A percentile compares a stretch with the other conserved stretches of the same genome.
These are phyloP conservation scores for Chenopodium berlandieri DNA, from an alignment of 148 eudicot species.

Conservation along the genomic window DNA sequence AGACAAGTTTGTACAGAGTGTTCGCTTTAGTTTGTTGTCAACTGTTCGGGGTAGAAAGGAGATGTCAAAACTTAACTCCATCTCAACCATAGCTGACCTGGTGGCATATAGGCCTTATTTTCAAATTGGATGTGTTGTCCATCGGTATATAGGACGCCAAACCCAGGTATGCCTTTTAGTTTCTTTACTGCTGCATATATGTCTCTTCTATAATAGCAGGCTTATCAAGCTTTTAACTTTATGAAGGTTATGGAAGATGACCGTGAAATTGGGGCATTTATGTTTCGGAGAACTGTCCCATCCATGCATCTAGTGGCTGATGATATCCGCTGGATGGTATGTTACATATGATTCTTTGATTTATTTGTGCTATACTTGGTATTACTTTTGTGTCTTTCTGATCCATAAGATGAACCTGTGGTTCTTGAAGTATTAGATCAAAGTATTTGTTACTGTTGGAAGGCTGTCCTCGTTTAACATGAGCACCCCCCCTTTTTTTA, in stretches of 20 bases:
- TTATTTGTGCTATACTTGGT: too few species aligned
- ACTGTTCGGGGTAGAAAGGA: slow-evolving; percentile 73
- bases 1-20: slow-evolving; percentile 89
- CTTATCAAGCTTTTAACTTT: slow-evolving; percentile 6
- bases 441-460: not conserved
- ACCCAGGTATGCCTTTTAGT: slow-evolving; percentile 63
- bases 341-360: slow-evolving; percentile 12
- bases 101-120: slow-evolving; percentile 85
- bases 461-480: not conserved
- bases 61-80: slow-evolving; percentile 57
- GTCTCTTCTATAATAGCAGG: not conserved
- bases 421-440: not conserved
- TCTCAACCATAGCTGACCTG: slow-evolving; percentile 75
- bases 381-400: not conserved
- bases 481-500: not conserved
- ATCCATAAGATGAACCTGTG: not conserved
- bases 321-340: slow-evolving; percentile 92
- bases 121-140: slow-evolving; percentile 92
- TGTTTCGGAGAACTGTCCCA: slow-evolving; percentile 97
- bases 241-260: slow-evolving; percentile 99
- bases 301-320: slow-evolving; percentile 83
- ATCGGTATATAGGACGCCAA: slow-evolving; percentile 92
- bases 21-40: slow-evolving; percentile 77
- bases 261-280: slow-evolving; percentile 93
- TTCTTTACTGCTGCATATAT: not conserved